These are phyloP conservation scores for Scytalidium lignicola DNA, from an alignment of 2,329 filamentous ascomycete species.

Conservation along the genomic window DNA sequence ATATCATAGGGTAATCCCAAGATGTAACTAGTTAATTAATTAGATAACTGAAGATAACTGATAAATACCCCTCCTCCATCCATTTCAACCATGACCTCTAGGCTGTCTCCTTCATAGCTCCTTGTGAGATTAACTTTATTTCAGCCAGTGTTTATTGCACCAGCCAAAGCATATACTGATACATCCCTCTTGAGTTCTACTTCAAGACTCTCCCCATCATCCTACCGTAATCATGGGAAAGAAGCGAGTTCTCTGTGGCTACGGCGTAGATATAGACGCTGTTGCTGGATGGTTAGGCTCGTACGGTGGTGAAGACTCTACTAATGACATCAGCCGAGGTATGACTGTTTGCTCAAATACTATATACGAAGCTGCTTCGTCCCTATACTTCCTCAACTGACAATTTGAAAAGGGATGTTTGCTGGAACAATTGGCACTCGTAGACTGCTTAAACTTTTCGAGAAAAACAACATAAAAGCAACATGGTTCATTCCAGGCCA, in stretches of 20 bases:
- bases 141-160: no score
- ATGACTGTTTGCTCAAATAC: constrained; percentile 5
- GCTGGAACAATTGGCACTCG: constrained; percentile 63
- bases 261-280: constrained; percentile 72
- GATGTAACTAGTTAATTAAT: no score
- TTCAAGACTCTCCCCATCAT: not conserved
- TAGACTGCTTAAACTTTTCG: constrained; percentile 64
- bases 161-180: no score
- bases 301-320: constrained; percentile 68
- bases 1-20: no score
- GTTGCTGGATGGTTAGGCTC: constrained; percentile 72
- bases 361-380: not conserved
- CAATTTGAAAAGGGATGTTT: constrained; percentile 45
- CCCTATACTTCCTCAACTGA: constrained; percentile 1
- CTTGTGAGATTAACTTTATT: no score
- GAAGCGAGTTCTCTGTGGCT: constrained; percentile 51
- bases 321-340: constrained; percentile 68
- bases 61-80: no score
- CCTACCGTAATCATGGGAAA: constrained; percentile 32
- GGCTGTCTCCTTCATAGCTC: no score
- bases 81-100: no score
- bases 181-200: no score
- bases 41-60: no score
- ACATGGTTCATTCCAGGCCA: constrained; percentile 63
- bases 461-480: constrained; percentile 67